A percentile compares a stretch with the other conserved stretches of the same genome.
Evolutionary conservation across 2,329 filamentous ascomycete species (phyloP).

Genomic region (Fusarium anguioides): DNA sequence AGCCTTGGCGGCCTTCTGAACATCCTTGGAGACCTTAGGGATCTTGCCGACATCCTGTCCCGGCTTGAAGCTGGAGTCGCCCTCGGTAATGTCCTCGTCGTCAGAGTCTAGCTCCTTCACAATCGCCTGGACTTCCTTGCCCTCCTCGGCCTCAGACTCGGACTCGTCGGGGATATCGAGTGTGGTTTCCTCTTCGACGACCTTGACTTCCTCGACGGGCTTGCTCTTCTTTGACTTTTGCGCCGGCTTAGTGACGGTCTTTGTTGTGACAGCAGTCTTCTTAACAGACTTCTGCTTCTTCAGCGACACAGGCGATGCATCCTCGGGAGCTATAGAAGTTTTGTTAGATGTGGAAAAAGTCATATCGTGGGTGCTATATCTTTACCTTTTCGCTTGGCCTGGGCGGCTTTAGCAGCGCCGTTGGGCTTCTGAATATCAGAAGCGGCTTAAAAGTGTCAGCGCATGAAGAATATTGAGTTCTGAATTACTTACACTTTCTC

Average conservation of each 20-base stretch:
- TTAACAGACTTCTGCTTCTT: conserved; percentile 60
- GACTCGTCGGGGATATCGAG: conserved; percentile 49
- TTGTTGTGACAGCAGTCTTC: conserved; percentile 43
- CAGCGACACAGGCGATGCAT: conserved; percentile 56
- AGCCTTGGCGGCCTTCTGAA: conserved; percentile 56
- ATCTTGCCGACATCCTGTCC: conserved; percentile 64
- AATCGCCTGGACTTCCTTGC: conserved; percentile 57
- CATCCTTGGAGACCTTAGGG: conserved; percentile 59
- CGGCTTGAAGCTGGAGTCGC: conserved; percentile 55
- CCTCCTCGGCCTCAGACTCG: conserved; percentile 55
- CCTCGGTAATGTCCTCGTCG: conserved; percentile 55
- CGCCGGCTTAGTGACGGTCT: conserved; percentile 50
- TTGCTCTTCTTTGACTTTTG: conserved; percentile 48
- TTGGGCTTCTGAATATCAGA: conserved; percentile 49
- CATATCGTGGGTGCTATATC: conserved; percentile 1
- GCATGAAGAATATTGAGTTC: background rate
- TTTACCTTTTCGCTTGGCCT: conserved; percentile 54
- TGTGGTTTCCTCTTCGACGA: conserved; percentile 45
- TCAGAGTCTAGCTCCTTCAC: conserved; percentile 59
- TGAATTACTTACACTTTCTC: conserved; percentile 47
- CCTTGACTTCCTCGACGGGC: conserved; percentile 43
- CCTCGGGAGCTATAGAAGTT: conserved; percentile 53
- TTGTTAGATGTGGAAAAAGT: conserved; percentile 39
- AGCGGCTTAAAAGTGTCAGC: conserved; percentile 42
- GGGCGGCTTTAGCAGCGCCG: conserved; percentile 48